Conservation (phyloP, 768 basidiomycete genomes). For the Obba rivulosa region DNA sequence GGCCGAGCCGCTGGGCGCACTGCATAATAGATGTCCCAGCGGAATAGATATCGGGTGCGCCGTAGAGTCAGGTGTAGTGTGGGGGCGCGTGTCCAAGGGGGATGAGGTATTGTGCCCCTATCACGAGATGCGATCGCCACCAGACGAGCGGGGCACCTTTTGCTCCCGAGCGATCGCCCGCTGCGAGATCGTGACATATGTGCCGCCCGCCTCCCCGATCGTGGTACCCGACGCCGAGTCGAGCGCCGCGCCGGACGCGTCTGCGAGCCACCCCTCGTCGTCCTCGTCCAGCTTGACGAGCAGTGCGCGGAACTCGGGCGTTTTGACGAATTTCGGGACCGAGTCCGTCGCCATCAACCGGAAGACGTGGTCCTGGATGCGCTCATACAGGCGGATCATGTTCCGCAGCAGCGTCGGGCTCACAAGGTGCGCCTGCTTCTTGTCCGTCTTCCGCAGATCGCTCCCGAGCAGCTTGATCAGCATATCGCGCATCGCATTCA, state of each 20-base stretch:
- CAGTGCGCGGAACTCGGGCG: constrained; percentile 72
- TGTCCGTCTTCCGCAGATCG: constrained; percentile 74
- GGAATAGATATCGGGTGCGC: too few relatives aligned
- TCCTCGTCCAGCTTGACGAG: constrained; percentile 77
- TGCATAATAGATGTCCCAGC: too few relatives aligned
- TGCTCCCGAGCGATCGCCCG: constrained; percentile 63
- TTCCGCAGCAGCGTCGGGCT: constrained; percentile 94
- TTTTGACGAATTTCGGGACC: constrained; percentile 95
- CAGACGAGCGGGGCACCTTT: constrained; percentile 32
- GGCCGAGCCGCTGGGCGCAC: too few relatives aligned
- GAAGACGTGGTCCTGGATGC: constrained; percentile 96
- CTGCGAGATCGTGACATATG: constrained; percentile 83
- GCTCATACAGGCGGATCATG: constrained; percentile 89
- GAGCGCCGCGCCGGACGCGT: constrained; percentile 30
- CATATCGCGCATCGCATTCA: constrained; percentile 87
- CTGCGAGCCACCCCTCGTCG: constrained; percentile 49
- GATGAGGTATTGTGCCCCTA: too few relatives aligned
- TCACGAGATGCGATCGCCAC: not conserved
- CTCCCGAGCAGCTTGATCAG: constrained; percentile 74
- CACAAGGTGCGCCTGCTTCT: constrained; percentile 74
- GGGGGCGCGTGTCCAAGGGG: too few relatives aligned
- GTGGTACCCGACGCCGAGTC: constrained; percentile 40
- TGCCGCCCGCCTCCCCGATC: constrained; percentile 72
- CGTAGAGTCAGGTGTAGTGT: too few relatives aligned
- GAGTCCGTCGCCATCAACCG: constrained; percentile 98